Percentiles rank a stretch among this genome's conserved stretches.
These are phyloP conservation scores for Neurospora sublineolata DNA, from an alignment of 495 filamentous ascomycete genomes.

Conservation along the genomic window DNA sequence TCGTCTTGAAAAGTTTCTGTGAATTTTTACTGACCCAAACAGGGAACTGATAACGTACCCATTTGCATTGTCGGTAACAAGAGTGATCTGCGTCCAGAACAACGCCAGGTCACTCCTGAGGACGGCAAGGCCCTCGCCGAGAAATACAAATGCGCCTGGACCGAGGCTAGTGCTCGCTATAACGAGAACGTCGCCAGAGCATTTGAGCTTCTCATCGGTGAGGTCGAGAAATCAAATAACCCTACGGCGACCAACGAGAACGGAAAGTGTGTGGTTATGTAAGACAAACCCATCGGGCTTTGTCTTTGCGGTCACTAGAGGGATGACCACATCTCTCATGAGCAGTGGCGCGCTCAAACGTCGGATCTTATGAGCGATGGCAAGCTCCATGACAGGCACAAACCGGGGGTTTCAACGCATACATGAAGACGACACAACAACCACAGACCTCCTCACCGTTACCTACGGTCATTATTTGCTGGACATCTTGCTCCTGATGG, in stretches of 20 bases:
- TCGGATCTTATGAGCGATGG: neutral
- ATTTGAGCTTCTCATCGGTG: conserved; percentile 87
- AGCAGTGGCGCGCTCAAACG: neutral
- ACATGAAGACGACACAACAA: neutral
- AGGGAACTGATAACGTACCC: conserved; percentile 89
- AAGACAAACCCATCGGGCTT: conserved; percentile 2
- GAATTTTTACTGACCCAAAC: neutral
- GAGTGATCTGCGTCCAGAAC: conserved; percentile 82
- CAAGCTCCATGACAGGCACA: neutral
- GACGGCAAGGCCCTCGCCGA: conserved; percentile 71
- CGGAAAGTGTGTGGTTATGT: conserved; percentile 82
- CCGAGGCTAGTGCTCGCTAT: conserved; percentile 86
- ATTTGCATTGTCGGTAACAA: conserved; percentile 96
- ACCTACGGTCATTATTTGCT: neutral
- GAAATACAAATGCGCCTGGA: conserved; percentile 84
- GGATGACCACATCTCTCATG: neutral
- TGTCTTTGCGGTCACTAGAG: neutral
- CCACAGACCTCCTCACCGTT: neutral
- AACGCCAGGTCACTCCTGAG: conserved; percentile 79
- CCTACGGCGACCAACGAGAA: conserved; percentile 69
- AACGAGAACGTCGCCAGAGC: conserved; percentile 87
- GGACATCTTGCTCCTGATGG: neutral
- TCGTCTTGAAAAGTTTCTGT: neutral
- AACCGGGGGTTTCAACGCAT: neutral
- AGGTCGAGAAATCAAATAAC: conserved; percentile 92